Evolutionary conservation across 2,329 filamentous ascomycete species (phyloP).

Genomic region (Aspergillus fructus): DNA sequence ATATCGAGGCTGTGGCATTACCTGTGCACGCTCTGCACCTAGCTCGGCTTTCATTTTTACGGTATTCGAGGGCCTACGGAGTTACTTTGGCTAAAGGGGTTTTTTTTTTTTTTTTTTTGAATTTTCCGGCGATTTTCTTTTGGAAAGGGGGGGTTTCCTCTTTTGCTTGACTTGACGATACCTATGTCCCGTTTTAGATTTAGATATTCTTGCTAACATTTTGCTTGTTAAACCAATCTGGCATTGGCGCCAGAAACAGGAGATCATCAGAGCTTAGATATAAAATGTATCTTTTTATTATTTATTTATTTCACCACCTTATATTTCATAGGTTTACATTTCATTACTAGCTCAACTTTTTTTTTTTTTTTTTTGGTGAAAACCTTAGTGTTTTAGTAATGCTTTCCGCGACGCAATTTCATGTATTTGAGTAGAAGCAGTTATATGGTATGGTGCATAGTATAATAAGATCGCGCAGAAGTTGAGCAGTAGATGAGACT

Average conservation of each 20-base stretch:
- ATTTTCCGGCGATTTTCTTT: not conserved
- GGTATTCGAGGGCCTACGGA: slow-evolving; percentile 84
- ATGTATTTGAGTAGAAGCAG: not conserved
- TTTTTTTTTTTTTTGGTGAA: not conserved
- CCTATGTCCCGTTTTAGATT: slow-evolving; percentile 16
- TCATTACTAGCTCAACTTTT: not conserved
- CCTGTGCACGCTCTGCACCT: slow-evolving; percentile 79
- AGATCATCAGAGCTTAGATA: slow-evolving; percentile 1
- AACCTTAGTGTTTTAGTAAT: too few species aligned
- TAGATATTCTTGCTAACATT: slow-evolving; percentile 13
- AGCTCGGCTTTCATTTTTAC: slow-evolving; percentile 99
- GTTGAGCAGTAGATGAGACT: not conserved
- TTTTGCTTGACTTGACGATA: slow-evolving; percentile 18
- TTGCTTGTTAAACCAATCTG: slow-evolving; percentile 15
- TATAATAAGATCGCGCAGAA: not conserved
- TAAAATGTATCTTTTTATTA: not conserved
- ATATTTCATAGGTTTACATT: not conserved
- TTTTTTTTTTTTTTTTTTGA: not conserved
- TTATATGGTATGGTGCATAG: not conserved
- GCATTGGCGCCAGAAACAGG: slow-evolving; percentile 14
- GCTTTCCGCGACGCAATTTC: too few species aligned
- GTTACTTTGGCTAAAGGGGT: slow-evolving; percentile 51
- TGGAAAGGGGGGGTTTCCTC: not conserved
- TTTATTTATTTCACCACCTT: not conserved
- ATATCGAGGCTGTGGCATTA: slow-evolving; percentile 94